phyloP scores from a whole-genome alignment of 208 protist genomes.

The Wallacemonas collosoma region DNA sequence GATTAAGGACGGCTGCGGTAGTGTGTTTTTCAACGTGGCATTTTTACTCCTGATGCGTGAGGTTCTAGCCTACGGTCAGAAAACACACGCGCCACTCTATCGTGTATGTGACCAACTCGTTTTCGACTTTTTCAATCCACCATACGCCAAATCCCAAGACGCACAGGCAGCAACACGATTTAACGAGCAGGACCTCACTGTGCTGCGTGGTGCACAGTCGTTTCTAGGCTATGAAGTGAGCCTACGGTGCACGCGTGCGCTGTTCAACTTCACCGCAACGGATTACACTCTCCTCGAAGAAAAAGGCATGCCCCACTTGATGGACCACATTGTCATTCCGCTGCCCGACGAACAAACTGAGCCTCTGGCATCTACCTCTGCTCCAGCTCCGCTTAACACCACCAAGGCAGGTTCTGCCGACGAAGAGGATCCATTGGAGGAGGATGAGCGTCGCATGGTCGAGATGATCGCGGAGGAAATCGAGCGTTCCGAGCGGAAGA shows the following conservation, averaged over 20 bases:
- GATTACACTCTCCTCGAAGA: slow-evolving; percentile 86
- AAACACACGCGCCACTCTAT: slow-evolving; percentile 74
- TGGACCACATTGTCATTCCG: slow-evolving; percentile 52
- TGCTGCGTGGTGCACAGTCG: slow-evolving; percentile 74
- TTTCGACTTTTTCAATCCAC: slow-evolving; percentile 87
- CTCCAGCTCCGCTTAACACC: not conserved
- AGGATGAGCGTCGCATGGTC: slow-evolving; percentile 11
- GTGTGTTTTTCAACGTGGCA: slow-evolving; percentile 72
- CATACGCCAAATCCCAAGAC: slow-evolving; percentile 62
- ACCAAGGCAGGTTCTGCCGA: not conserved
- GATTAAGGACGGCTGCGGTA: slow-evolving; percentile 47
- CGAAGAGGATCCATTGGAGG: not conserved
- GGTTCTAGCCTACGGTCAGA: slow-evolving; percentile 62
- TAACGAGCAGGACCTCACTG: slow-evolving; percentile 23
- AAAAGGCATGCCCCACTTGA: slow-evolving; percentile 65
- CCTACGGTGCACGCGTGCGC: slow-evolving; percentile 77
- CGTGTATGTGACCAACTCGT: slow-evolving; percentile 77
- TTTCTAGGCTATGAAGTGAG: slow-evolving; percentile 84
- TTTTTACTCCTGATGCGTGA: slow-evolving; percentile 82
- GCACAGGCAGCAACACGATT: slow-evolving; percentile 25
- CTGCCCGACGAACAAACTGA: slow-evolving; percentile 26
- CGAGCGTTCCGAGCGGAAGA: not conserved
- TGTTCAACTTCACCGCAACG: slow-evolving; percentile 72
- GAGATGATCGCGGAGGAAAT: slow-evolving; percentile 14
- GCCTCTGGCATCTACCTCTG: not conserved